A percentile compares a stretch with the other conserved stretches of the same genome.
Evolutionary conservation across 2,329 filamentous ascomycete species (phyloP).

Genomic region (Triangularia verruculosa): DNA sequence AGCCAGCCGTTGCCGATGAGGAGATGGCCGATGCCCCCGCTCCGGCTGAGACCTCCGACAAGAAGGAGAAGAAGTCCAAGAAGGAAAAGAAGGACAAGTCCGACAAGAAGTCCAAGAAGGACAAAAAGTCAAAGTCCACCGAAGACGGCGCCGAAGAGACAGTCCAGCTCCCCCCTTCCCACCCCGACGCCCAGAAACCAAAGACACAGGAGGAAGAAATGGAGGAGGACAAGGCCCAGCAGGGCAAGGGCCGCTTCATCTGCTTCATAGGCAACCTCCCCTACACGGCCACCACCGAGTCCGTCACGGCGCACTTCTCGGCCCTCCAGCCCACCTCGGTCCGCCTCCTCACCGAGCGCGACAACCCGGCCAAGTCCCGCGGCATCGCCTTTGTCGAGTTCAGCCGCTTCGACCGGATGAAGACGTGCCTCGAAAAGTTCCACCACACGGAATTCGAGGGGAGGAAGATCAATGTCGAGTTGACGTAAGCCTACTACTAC

Average conservation of each 20-base stretch:
- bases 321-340: slow-evolving; percentile 68
- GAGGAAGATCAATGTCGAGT: slow-evolving; percentile 85
- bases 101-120: slow-evolving; percentile 31
- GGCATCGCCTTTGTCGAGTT: slow-evolving; percentile 88
- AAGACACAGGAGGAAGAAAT: slow-evolving; percentile 14
- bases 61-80: slow-evolving; percentile 34
- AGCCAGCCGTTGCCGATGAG: slow-evolving; percentile 10
- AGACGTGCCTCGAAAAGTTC: slow-evolving; percentile 85
- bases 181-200: slow-evolving; percentile 6
- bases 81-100: slow-evolving; percentile 31
- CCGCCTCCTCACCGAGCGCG: slow-evolving; percentile 62
- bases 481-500: slow-evolving; percentile 72
- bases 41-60: slow-evolving; percentile 15
- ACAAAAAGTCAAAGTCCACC: slow-evolving; percentile 38
- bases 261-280: slow-evolving; percentile 75
- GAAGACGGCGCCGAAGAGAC: slow-evolving; percentile 3
- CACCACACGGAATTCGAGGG: slow-evolving; percentile 77
- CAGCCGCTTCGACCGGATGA: slow-evolving; percentile 80
- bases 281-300: slow-evolving; percentile 70
- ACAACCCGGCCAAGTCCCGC: slow-evolving; percentile 43
- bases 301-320: slow-evolving; percentile 72
- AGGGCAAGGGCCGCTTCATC: slow-evolving; percentile 71
- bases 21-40: slow-evolving; percentile 18
- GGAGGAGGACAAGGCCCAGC: slow-evolving; percentile 17
- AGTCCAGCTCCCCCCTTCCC: slow-evolving; percentile 2